These are phyloP conservation scores for Pseudogymnoascus sp. DNA, from an alignment of 2,329 filamentous ascomycete genomes.

Conservation along the genomic window DNA sequence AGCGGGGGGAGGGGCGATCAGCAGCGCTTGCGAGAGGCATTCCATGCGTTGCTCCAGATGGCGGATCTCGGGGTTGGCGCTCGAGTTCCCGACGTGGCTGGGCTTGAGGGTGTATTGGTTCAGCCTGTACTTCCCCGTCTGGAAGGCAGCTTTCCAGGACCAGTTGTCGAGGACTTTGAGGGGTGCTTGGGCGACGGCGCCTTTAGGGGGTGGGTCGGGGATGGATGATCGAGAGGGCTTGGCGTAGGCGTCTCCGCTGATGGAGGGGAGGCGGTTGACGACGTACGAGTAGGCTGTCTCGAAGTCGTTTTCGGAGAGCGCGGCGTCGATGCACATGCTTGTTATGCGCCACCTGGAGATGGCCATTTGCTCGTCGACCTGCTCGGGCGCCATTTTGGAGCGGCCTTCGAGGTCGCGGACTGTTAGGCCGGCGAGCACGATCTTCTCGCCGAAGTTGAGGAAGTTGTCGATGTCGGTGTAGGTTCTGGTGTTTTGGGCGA, in stretches of 20 bases:
- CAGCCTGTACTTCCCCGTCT: conserved; percentile 66
- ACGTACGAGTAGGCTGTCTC: conserved; percentile 83
- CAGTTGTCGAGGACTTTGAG: conserved; percentile 47
- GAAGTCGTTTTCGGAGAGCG: conserved; percentile 69
- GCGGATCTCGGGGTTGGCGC: conserved; percentile 54
- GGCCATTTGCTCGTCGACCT: conserved; percentile 26
- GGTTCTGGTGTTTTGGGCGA: conserved; percentile 66
- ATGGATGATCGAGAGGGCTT: conserved; percentile 7
- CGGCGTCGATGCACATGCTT: conserved; percentile 73
- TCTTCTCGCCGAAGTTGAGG: conserved; percentile 57
- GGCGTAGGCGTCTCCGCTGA: conserved; percentile 12
- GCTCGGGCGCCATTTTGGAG: conserved; percentile 9
- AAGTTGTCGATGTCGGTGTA: conserved; percentile 71
- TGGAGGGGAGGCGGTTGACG: conserved; percentile 54
- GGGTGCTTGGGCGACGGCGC: conserved; percentile 20
- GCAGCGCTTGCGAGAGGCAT: conserved; percentile 65
- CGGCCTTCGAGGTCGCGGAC: conserved; percentile 15
- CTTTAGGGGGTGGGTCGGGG: conserved; percentile 14
- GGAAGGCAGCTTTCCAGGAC: conserved; percentile 71
- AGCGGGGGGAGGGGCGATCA: conserved; percentile 61
- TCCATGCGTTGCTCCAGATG: conserved; percentile 76
- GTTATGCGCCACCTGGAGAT: conserved; percentile 59
- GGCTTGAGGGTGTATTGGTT: conserved; percentile 45
- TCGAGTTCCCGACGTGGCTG: conserved; percentile 52
- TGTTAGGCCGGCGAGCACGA: conserved; percentile 52